Conservation (phyloP, 2,329 filamentous ascomycete species). For the Neonectria neomacrospora region DNA sequence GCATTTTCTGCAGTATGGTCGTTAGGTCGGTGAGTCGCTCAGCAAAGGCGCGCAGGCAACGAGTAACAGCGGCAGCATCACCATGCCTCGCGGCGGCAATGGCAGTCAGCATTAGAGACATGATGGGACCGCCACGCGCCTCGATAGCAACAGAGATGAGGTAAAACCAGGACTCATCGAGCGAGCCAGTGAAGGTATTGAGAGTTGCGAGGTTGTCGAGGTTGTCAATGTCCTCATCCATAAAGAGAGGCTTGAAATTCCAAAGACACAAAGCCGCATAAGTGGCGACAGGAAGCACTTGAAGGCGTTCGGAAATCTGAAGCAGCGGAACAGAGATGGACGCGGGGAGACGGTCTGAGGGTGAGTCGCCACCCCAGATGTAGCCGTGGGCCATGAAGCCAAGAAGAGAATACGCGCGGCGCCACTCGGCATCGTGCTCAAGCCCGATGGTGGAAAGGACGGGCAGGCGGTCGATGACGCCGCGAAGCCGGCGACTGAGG, state of each 20-base stretch:
- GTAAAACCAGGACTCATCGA: conserved; percentile 99
- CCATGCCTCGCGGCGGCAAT: conserved; percentile 80
- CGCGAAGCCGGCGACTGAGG: conserved; percentile 83
- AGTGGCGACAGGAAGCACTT: conserved; percentile 91
- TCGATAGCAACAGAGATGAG: conserved; percentile 96
- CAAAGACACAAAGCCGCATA: conserved; percentile 93
- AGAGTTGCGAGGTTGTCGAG: conserved; percentile 90
- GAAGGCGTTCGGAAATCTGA: conserved; percentile 78
- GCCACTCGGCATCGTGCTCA: conserved; percentile 88
- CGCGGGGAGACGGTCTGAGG: conserved; percentile 81
- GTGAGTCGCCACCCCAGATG: conserved; percentile 92
- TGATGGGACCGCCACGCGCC: conserved; percentile 85
- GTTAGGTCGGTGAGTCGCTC: conserved; percentile 89
- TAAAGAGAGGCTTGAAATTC: conserved; percentile 96
- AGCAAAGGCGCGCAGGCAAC: conserved; percentile 83
- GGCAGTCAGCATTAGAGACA: conserved; percentile 89
- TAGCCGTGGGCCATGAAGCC: conserved; percentile 95
- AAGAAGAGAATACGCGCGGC: conserved; percentile 88
- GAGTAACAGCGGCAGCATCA: conserved; percentile 77
- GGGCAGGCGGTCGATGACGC: conserved; percentile 82
- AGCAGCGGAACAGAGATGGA: conserved; percentile 86
- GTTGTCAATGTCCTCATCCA: conserved; percentile 81
- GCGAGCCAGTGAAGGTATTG: conserved; percentile 89
- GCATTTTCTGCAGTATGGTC: conserved; percentile 84
- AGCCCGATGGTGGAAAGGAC: conserved; percentile 85